Evolutionary conservation across 805 yeast genomes (phyloP), one percentile per base, ranked within the genome.

Genomic region (Cyberlindnera sargentensis): DNA sequence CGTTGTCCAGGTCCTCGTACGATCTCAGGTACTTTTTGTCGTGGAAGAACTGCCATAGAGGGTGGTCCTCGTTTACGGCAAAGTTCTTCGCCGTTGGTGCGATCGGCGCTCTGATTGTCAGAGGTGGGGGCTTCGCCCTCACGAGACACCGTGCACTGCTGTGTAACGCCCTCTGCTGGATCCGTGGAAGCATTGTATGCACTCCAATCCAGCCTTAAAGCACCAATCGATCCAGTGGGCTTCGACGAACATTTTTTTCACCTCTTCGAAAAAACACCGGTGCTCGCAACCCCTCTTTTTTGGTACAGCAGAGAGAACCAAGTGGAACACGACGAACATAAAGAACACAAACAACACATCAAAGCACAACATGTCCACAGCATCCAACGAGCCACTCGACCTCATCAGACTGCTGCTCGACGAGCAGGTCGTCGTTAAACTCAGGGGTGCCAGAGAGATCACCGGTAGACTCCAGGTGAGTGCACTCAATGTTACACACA

Each of bases 401-500:
- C 73, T 90, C 55, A 79, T 93, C 52, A 82, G 91, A 53, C 75
- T 84, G 48, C 85, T 89, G 46, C 70, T 93, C 39, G 97, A 93
- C 60, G 98, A 93, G 65, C 69, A 72, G 41, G 88, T 93, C 25
- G 78, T 78, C 57, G 91, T 93, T 45, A 93, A 93, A 61, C 76
- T 93, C 47, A 81, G 98, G 62, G 98, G 96, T 23, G 91, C 93
- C 50, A 76, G 99, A 56, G 96, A 91, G 61, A 76, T 93, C 66
- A 77, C 78, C 28, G 99, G 99, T 4, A 81, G 78, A 48, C 71
- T 93, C 43, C 98, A 90, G 63, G 95, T 73, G 58, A 42, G 78
- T 66, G 27, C 31, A 2, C 26, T 35, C 8, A 15, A 25, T n/a
- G 6, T 6, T n/a, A 6, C 8, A 6, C 26, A 20, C 26, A 20